Conservation (phyloP, 2,329 filamentous ascomycete species). For the Leptographium procerum region DNA sequence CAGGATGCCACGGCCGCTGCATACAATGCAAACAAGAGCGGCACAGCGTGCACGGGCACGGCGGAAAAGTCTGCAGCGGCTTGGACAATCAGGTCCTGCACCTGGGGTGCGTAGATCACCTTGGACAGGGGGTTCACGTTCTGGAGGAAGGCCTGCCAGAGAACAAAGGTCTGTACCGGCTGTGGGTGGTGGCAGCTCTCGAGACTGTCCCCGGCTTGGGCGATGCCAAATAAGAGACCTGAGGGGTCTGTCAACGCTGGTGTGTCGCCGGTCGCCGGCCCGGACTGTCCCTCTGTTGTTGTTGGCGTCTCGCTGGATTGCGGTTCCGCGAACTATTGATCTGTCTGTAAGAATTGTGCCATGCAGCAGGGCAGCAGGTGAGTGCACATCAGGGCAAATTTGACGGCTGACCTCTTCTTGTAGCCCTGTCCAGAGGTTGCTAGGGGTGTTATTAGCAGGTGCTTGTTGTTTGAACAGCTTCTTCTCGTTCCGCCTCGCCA, state of each 20-base stretch:
- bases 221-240: slow-evolving; percentile 16
- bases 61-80: slow-evolving; percentile 3
- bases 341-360: background rate
- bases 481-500: background rate
- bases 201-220: slow-evolving; percentile 3
- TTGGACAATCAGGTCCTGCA: slow-evolving; percentile 21
- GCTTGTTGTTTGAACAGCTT: background rate
- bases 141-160: slow-evolving; percentile 32
- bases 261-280: slow-evolving; percentile 10
- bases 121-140: slow-evolving; percentile 43
- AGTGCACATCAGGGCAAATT: no score
- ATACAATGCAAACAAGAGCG: slow-evolving; percentile 38
- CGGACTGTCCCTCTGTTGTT: no score
- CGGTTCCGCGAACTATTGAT: background rate
- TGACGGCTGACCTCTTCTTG: slow-evolving; percentile 11
- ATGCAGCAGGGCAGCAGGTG: background rate
- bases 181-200: slow-evolving; percentile 23
- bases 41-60: slow-evolving; percentile 9
- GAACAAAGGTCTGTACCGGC: slow-evolving; percentile 18
- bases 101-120: slow-evolving; percentile 35
- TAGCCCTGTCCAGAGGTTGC: slow-evolving; percentile 14
- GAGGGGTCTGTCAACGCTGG: slow-evolving; percentile 33
- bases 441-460: background rate
- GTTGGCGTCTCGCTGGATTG: no score
- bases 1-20: slow-evolving; percentile 41